A percentile compares a stretch with the other conserved stretches of the same genome.
phyloP scores from a whole-genome alignment of 139 green algal species.

The Tetradesmus lagerheimii region DNA sequence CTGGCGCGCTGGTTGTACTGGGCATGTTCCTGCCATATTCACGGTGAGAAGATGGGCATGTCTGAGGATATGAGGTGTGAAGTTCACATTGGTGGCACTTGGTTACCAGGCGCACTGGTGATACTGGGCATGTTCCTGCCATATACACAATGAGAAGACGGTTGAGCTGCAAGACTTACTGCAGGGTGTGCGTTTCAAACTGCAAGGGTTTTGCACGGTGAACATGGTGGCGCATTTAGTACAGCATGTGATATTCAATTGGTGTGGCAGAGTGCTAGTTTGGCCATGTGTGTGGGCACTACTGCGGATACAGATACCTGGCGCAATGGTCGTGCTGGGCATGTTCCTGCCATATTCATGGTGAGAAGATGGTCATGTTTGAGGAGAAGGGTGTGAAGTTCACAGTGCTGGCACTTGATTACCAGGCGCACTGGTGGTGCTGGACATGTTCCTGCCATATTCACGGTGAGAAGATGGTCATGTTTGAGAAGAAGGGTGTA shows the following conservation, averaged over 20 bases:
- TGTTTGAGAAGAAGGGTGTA: background rate
- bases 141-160: too few relatives aligned
- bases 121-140: conserved; percentile 70
- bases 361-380: conserved; percentile 29
- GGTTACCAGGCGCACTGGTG: conserved; percentile 52
- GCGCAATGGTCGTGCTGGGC: conserved; percentile 42
- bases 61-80: too few relatives aligned
- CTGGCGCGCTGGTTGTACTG: conserved; percentile 48
- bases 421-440: conserved; percentile 37
- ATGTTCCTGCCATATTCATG: conserved; percentile 74
- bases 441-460: conserved; percentile 72
- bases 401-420: conserved; percentile 32
- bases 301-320: conserved; percentile 62
- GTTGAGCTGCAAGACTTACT: too few relatives aligned
- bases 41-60: conserved; percentile 54
- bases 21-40: conserved; percentile 77
- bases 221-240: too few relatives aligned
- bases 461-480: conserved; percentile 51
- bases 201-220: too few relatives aligned
- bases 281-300: conserved; percentile 45
- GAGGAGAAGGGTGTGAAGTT: background rate
- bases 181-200: too few relatives aligned
- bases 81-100: too few relatives aligned
- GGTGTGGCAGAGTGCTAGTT: background rate
- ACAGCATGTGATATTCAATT: too few relatives aligned